Conservation (phyloP, 192 early-diverging fungal genomes). For the Glomus cerebriforme region DNA sequence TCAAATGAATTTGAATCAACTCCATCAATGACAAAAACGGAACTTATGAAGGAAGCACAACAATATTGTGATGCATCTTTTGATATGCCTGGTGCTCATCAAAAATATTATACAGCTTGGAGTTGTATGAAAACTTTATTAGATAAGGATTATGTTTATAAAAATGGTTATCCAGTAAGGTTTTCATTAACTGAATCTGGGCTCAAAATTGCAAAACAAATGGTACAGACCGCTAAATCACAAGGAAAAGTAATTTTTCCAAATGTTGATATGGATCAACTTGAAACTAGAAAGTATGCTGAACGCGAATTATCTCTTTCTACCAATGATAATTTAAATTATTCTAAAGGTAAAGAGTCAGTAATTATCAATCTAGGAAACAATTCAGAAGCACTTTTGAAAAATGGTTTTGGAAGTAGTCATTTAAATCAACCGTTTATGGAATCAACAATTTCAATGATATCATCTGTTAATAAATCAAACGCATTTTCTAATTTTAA, state of each 20-base stretch:
- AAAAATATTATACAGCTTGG: constrained; percentile 75
- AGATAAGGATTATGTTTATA: constrained; percentile 66
- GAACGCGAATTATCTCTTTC: not conserved
- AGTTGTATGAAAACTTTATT: constrained; percentile 71
- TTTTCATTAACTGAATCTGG: constrained; percentile 79
- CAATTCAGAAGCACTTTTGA: not conserved
- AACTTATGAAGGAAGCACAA: constrained; percentile 69
- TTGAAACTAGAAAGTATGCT: not conserved
- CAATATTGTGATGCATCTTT: constrained; percentile 69
- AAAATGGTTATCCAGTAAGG: constrained; percentile 58
- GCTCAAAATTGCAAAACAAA: constrained; percentile 52
- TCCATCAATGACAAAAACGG: constrained; percentile 57
- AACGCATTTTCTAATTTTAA: constrained; percentile 31
- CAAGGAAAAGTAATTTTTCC: constrained; percentile 29
- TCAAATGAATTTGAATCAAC: constrained; percentile 30
- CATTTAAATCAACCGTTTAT: not conserved
- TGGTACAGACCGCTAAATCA: constrained; percentile 45
- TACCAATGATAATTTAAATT: not conserved
- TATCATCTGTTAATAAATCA: not conserved
- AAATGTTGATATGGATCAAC: not conserved
- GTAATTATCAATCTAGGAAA: not conserved
- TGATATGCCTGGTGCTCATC: constrained; percentile 46
- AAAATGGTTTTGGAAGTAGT: not conserved
- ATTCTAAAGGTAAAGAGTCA: not conserved
- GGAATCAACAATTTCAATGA: not conserved